Conservation (phyloP, 257 asterid genomes). For the Salvia rosmarinus region DNA sequence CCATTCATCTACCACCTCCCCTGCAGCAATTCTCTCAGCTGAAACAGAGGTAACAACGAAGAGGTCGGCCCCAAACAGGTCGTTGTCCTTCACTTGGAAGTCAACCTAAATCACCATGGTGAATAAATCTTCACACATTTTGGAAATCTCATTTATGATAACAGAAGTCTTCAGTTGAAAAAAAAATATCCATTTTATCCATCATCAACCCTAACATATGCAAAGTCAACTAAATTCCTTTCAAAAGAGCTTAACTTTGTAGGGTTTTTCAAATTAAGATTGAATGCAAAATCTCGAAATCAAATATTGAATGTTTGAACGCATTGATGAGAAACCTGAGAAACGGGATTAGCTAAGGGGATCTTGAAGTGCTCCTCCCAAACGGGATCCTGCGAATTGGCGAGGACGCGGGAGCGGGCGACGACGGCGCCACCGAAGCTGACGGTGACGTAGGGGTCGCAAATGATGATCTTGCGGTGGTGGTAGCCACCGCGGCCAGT, state of each 20-base stretch:
- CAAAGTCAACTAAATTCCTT: not conserved
- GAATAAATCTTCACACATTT: not conserved
- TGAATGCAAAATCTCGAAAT: not conserved
- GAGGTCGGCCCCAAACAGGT: conserved; percentile 82
- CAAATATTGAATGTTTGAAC: not conserved
- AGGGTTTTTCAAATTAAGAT: not conserved
- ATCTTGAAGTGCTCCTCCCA: conserved; percentile 85
- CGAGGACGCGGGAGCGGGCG: conserved; percentile 79
- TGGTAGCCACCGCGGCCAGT: conserved; percentile 29
- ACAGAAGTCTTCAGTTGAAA: not conserved
- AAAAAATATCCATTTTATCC: not conserved
- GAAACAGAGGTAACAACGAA: conserved; percentile 71
- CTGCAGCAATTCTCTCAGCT: conserved; percentile 59
- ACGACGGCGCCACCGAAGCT: conserved; percentile 81
- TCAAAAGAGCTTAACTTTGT: not conserved
- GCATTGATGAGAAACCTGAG: conserved; percentile 41
- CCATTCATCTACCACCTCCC: conserved; percentile 80
- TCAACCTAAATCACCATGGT: conserved; percentile 46
- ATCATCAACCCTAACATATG: not conserved
- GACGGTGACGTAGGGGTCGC: conserved; percentile 91
- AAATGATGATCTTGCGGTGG: conserved; percentile 70
- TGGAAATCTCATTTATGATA: not conserved
- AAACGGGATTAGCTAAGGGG: conserved; percentile 84
- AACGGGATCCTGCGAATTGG: conserved; percentile 77
- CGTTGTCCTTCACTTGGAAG: conserved; percentile 88